Percentiles rank a stretch among this genome's conserved stretches.
These are phyloP conservation scores for Xylaria sp. DNA, from an alignment of 2,329 filamentous ascomycete genomes.

Conservation along the genomic window DNA sequence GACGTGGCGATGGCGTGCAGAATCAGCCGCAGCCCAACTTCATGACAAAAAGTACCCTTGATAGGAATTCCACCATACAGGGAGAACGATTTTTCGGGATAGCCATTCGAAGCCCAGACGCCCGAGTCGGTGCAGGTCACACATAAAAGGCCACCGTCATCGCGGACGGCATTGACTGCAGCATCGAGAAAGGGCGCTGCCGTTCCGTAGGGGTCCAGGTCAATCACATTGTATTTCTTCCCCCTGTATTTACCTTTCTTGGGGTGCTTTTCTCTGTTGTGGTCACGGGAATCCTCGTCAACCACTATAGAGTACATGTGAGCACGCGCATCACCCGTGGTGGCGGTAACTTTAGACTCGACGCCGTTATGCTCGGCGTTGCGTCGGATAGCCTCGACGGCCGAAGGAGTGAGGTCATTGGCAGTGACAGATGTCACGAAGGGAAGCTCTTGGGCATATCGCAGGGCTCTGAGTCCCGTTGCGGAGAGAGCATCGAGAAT, in stretches of 20 bases:
- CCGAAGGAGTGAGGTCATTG: slow-evolving; percentile 85
- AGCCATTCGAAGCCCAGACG: slow-evolving; percentile 93
- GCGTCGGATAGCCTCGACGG: slow-evolving; percentile 81
- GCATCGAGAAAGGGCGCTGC: slow-evolving; percentile 93
- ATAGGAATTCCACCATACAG: slow-evolving; percentile 92
- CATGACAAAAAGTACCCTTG: slow-evolving; percentile 87
- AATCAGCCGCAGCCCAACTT: slow-evolving; percentile 88
- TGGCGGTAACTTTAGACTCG: slow-evolving; percentile 74
- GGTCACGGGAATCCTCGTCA: slow-evolving; percentile 59
- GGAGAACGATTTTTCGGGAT: slow-evolving; percentile 92
- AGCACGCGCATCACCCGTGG: slow-evolving; percentile 83
- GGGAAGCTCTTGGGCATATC: slow-evolving; percentile 91
- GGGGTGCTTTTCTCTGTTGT: slow-evolving; percentile 53
- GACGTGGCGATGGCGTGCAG: slow-evolving; percentile 82
- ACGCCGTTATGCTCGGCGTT: slow-evolving; percentile 89
- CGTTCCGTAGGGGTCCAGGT: slow-evolving; percentile 95
- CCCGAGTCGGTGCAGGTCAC: slow-evolving; percentile 97
- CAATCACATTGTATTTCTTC: slow-evolving; percentile 89
- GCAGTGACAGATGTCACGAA: slow-evolving; percentile 84
- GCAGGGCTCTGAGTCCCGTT: slow-evolving; percentile 87
- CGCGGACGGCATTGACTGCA: slow-evolving; percentile 83
- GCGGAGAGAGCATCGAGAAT: slow-evolving; percentile 96
- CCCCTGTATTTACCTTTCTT: slow-evolving; percentile 54
- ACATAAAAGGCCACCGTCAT: slow-evolving; percentile 89
- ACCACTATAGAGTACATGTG: slow-evolving; percentile 87